Evolutionary conservation across 352 stramenopile species (phyloP).

Genomic region (Phytophthora parvispora): DNA sequence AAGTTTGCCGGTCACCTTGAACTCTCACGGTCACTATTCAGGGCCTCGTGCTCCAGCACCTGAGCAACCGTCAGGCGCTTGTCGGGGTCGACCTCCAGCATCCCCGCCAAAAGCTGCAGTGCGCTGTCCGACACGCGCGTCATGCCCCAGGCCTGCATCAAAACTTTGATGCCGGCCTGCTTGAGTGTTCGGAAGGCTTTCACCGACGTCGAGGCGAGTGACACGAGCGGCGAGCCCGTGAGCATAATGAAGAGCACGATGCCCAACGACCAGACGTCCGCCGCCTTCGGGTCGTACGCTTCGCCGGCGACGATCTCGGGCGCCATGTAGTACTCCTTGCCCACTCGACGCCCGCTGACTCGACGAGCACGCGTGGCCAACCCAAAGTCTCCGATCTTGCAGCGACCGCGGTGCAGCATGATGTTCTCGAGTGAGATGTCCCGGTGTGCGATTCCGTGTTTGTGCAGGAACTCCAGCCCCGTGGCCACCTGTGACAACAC

Average conservation of each 20-base stretch:
- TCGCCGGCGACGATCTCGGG: conserved; percentile 49
- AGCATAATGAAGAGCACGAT: conserved; percentile 89
- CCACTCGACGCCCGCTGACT: conserved; percentile 31
- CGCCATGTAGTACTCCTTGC: conserved; percentile 71
- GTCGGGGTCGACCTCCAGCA: conserved; percentile 37
- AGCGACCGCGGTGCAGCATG: conserved; percentile 42
- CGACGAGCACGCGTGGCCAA: conserved; percentile 34
- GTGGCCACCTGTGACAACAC: conserved; percentile 42
- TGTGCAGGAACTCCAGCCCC: conserved; percentile 43
- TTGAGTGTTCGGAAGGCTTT: conserved; percentile 41
- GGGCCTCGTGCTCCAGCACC: conserved; percentile 24
- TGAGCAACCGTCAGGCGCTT: conserved; percentile 36
- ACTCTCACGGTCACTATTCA: background rate
- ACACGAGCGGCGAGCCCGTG: conserved; percentile 54
- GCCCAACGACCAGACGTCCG: conserved; percentile 86
- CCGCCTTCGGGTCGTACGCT: conserved; percentile 58
- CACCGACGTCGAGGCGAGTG: conserved; percentile 36
- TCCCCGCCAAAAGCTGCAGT: conserved; percentile 30
- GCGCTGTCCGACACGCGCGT: conserved; percentile 25
- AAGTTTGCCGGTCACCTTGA: background rate
- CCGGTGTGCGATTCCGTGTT: conserved; percentile 42
- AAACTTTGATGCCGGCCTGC: conserved; percentile 29
- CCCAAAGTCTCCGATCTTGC: conserved; percentile 60
- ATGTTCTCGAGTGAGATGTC: conserved; percentile 61
- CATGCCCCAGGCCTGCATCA: conserved; percentile 45